A percentile compares a stretch with the other conserved stretches of the same genome.
These are phyloP conservation scores for Jatropha curcas DNA, from an alignment of 345 rosid species.

Conservation along the genomic window DNA sequence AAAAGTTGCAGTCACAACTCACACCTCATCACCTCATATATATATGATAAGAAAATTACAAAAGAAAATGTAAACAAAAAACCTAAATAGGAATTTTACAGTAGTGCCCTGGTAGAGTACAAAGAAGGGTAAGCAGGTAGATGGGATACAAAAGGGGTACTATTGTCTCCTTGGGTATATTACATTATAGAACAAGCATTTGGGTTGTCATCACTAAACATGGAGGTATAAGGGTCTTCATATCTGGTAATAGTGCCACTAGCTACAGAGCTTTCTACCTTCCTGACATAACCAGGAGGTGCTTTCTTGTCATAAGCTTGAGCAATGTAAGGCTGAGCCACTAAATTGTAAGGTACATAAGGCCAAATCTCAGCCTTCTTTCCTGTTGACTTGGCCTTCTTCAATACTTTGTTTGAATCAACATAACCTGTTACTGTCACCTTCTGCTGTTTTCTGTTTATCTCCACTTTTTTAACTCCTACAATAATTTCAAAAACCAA, in stretches of 20 bases:
- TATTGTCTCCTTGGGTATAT: neutral
- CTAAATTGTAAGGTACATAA: conserved; percentile 79
- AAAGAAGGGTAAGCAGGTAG: neutral
- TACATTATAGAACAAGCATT: conserved; percentile 93
- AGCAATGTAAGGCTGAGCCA: conserved; percentile 78
- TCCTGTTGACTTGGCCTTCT: conserved; percentile 87
- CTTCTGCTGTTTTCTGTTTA: conserved; percentile 91
- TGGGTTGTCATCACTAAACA: conserved; percentile 89
- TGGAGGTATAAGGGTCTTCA: conserved; percentile 60
- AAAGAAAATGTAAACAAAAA: neutral
- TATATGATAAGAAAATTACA: neutral
- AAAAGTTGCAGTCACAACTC: neutral
- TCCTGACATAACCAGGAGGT: conserved; percentile 92
- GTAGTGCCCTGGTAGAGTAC: neutral
- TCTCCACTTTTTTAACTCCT: conserved; percentile 84
- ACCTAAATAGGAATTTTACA: conserved; percentile 24
- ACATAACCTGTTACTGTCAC: conserved; percentile 82
- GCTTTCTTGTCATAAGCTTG: conserved; percentile 93
- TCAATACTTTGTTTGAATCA: conserved; percentile 74
- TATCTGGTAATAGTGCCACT: conserved; percentile 42
- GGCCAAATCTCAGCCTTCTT: conserved; percentile 98
- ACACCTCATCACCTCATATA: too few relatives aligned
- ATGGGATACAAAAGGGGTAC: neutral
- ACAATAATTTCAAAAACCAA: conserved; percentile 2
- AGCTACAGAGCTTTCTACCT: conserved; percentile 43